Conservation (phyloP, 352 stramenopile genomes). For the Pythium periplocum region DNA sequence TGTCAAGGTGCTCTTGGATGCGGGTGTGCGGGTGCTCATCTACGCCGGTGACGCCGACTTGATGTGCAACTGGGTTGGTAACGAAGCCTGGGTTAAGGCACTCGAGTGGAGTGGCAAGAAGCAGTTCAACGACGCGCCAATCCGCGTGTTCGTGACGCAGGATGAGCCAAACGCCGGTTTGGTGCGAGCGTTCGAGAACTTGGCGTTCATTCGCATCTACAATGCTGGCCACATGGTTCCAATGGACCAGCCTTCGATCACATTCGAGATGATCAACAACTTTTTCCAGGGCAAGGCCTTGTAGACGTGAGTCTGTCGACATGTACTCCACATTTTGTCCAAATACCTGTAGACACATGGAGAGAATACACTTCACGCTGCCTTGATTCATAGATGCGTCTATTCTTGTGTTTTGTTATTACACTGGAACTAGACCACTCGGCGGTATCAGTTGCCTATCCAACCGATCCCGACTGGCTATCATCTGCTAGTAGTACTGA, state of each 20-base stretch:
- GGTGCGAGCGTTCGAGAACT: slow-evolving; percentile 47
- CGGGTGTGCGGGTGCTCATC: slow-evolving; percentile 82
- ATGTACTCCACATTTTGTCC: not conserved
- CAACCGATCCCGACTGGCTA: not conserved
- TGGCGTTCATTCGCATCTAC: slow-evolving; percentile 93
- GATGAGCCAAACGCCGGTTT: slow-evolving; percentile 24
- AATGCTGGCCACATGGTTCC: slow-evolving; percentile 95
- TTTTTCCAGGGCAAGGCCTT: slow-evolving; percentile 74
- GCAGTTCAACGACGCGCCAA: slow-evolving; percentile 70
- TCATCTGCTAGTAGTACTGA: not conserved
- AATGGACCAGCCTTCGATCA: slow-evolving; percentile 87
- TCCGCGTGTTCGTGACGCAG: slow-evolving; percentile 25
- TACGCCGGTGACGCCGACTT: slow-evolving; percentile 97
- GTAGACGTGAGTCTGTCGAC: slow-evolving; percentile 10
- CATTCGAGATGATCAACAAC: slow-evolving; percentile 89
- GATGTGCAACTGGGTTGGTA: slow-evolving; percentile 97
- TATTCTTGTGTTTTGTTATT: not conserved
- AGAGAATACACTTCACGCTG: not conserved
- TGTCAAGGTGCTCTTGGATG: slow-evolving; percentile 80
- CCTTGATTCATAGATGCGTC: not conserved
- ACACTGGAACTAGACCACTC: not conserved
- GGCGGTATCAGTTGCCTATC: not conserved
- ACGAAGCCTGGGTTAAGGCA: slow-evolving; percentile 90
- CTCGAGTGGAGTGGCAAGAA: slow-evolving; percentile 90
- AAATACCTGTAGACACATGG: not conserved